These are phyloP conservation scores for Helicostylum pulchrum DNA, from an alignment of 192 early-diverging fungal species.

Conservation along the genomic window DNA sequence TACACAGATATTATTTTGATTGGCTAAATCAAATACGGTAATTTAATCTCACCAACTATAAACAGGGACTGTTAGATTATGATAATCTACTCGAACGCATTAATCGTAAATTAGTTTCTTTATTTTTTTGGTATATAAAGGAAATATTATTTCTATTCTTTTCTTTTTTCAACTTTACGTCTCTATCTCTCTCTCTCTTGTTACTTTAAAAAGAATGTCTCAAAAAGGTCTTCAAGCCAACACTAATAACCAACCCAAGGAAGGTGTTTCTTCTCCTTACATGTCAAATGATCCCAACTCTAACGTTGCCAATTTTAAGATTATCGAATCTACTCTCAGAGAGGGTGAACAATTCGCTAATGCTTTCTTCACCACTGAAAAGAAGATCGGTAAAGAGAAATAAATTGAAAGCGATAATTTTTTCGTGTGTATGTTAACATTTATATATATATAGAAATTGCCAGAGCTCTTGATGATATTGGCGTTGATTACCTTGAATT, in stretches of 20 bases:
- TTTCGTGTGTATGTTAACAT: not conserved
- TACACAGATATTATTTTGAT: too few relatives aligned
- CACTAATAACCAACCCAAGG: not conserved
- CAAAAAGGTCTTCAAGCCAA: too few relatives aligned
- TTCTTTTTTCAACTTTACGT: too few relatives aligned
- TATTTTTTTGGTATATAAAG: too few relatives aligned
- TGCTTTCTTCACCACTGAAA: slow-evolving; percentile 96
- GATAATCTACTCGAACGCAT: too few relatives aligned
- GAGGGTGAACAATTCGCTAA: slow-evolving; percentile 99
- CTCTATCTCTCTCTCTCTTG: too few relatives aligned
- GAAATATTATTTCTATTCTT: too few relatives aligned
- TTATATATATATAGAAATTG: slow-evolving; percentile 63
- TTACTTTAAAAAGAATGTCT: too few relatives aligned
- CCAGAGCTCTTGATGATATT: slow-evolving; percentile 96
- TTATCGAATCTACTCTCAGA: slow-evolving; percentile 94
- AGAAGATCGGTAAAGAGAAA: slow-evolving; percentile 66
- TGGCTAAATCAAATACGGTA: too few relatives aligned
- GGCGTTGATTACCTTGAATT: slow-evolving; percentile 99
- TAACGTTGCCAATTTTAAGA: slow-evolving; percentile 87
- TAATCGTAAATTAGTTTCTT: too few relatives aligned
- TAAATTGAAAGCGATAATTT: not conserved
- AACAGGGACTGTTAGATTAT: too few relatives aligned
- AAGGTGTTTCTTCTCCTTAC: slow-evolving; percentile 41
- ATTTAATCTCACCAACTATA: too few relatives aligned
- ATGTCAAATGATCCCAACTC: slow-evolving; percentile 67